These are phyloP conservation scores for Phlyctochytrium planicorne DNA, from an alignment of 192 early-diverging fungal species.

Conservation along the genomic window DNA sequence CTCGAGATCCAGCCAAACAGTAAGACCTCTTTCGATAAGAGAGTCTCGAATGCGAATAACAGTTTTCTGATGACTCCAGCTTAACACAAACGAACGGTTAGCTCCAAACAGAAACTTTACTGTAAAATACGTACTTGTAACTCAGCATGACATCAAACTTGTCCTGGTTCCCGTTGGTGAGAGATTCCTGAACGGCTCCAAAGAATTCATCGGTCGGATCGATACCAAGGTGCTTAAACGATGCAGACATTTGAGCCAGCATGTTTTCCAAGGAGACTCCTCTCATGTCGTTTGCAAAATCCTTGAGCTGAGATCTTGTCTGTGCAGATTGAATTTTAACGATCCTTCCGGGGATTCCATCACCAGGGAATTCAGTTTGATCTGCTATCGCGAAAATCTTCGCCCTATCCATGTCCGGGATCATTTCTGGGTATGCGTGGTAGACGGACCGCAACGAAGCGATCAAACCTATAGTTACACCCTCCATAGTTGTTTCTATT, in stretches of 20 bases:
- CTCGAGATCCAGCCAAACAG: conserved; percentile 29
- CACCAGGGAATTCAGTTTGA: no score
- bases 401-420: no score
- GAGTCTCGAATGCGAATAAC: conserved; percentile 15
- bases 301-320: no score
- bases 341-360: no score
- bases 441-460: no score
- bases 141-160: conserved; percentile 22
- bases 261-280: background rate
- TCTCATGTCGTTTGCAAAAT: background rate
- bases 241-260: background rate
- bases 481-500: no score
- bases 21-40: conserved; percentile 10
- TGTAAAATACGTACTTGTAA: conserved; percentile 20
- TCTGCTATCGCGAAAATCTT: no score
- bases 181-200: conserved; percentile 1
- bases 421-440: no score
- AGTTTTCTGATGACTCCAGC: conserved; percentile 9
- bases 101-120: background rate
- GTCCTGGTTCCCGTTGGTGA: background rate
- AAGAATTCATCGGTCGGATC: conserved; percentile 24
- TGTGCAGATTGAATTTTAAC: no score
- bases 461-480: no score
- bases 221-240: conserved; percentile 16
- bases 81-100: background rate